Evolutionary conservation across 129 eudicot genomes (phyloP).

Genomic region (Calendula officinalis): DNA sequence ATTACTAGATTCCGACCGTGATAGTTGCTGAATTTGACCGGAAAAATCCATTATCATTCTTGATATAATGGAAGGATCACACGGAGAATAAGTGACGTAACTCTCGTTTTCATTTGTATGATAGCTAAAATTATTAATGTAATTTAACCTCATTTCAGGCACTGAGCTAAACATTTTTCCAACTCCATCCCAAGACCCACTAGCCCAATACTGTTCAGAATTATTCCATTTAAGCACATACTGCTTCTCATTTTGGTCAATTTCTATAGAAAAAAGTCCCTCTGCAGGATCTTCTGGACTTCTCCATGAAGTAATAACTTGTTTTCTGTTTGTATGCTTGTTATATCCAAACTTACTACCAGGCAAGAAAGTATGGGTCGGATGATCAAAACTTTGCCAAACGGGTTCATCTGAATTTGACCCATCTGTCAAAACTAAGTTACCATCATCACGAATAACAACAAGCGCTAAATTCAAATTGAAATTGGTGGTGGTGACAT

Average conservation of each 20-base stretch:
- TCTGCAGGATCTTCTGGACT: slow-evolving; percentile 48
- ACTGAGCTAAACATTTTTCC: slow-evolving; percentile 38
- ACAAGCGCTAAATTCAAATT: slow-evolving; percentile 29
- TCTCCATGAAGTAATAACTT: slow-evolving; percentile 47
- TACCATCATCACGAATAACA: slow-evolving; percentile 52
- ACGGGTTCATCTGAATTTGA: slow-evolving; percentile 4
- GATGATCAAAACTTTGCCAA: neutral
- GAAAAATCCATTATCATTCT: too few relatives aligned
- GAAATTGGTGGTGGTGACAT: slow-evolving; percentile 18
- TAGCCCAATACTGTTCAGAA: slow-evolving; percentile 37
- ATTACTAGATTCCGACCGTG: too few relatives aligned
- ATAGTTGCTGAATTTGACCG: too few relatives aligned
- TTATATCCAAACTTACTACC: neutral
- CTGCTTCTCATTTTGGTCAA: slow-evolving; percentile 36
- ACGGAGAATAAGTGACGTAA: too few relatives aligned
- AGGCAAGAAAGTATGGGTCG: neutral
- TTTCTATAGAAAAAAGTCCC: slow-evolving; percentile 46
- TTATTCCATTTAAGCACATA: slow-evolving; percentile 48
- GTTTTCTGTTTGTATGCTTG: neutral
- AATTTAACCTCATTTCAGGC: slow-evolving; percentile 45
- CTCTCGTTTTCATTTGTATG: too few relatives aligned
- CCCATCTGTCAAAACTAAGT: slow-evolving; percentile 45
- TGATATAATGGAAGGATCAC: too few relatives aligned
- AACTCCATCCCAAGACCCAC: slow-evolving; percentile 51
- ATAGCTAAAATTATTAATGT: too few relatives aligned